A percentile compares a stretch with the other conserved stretches of the same genome.
These are phyloP conservation scores for Saccharum hybrid DNA, from an alignment of 202 grass and related monocot species.

Conservation along the genomic window DNA sequence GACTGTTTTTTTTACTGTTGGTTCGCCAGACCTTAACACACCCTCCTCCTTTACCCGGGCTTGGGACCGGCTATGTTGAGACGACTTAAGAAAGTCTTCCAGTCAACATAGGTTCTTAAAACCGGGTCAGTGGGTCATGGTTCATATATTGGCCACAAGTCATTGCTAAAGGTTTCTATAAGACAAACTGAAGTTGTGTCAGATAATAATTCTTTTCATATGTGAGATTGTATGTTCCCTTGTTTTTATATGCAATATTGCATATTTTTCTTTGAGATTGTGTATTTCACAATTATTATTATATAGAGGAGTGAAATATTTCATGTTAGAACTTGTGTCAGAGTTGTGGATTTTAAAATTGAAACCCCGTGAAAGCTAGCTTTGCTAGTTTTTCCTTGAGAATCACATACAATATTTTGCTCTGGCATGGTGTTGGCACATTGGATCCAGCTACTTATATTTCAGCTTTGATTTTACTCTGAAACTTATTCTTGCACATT, in stretches of 20 bases:
- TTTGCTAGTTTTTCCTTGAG: background rate
- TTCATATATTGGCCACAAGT: background rate
- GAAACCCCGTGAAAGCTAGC: background rate
- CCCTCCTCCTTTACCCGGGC: no score
- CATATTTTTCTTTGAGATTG: background rate
- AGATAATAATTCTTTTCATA: background rate
- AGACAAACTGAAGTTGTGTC: background rate
- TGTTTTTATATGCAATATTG: background rate
- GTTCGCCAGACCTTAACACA: no score
- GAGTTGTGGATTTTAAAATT: background rate
- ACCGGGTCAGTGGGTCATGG: no score
- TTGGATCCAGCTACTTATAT: no score
- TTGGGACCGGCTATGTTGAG: no score
- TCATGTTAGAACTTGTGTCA: background rate
- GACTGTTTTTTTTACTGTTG: no score
- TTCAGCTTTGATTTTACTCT: no score
- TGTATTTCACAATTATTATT: background rate
- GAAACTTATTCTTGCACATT: no score
- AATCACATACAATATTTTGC: background rate
- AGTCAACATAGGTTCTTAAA: background rate
- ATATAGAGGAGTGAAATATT: background rate
- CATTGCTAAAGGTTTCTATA: background rate
- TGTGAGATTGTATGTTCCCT: background rate
- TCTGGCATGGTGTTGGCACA: no score
- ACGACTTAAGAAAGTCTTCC: no score